Evolutionary conservation across 176 grass and related monocot species (phyloP), one percentile per base, ranked within the genome.

Genomic region (Otatea glauca): DNA sequence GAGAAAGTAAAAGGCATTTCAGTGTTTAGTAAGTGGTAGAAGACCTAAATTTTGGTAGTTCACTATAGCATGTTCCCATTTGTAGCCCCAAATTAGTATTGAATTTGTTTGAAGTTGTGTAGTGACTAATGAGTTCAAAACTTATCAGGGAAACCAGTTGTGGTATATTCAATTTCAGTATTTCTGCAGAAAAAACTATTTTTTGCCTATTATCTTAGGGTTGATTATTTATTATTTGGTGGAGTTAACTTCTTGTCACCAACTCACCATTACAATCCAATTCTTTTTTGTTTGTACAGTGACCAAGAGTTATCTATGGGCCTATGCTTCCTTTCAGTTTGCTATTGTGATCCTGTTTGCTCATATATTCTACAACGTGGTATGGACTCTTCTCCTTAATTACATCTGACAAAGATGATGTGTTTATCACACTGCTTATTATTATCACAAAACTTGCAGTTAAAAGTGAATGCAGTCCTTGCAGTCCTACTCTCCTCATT

Each of bases 321-420:
- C 93, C 38, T 99, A 95, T 79, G 96, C 96, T 25, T 89, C 96
- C 13, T 99, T 96, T 83, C 96, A 99, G 66, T 99, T 99, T 94
- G 96, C 93, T 79, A 83, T 96, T 16, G 93, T 99, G 67, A 96
- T 99, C 77, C 74, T 99, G n/a, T 94, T 99, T 91, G 88, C 96
- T 64, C 93, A 99, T 77, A 86, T 96, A 65, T 99, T 99, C 84
- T 99, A 96, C 86, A 89, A 94, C 0, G 89, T 89, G 91, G 96
- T 99, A 94, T 24, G 93, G 0, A 55, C 43, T 82, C 54, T 81
- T 71, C 65, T 49, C 79, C 44, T 72, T 68, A 34, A 20, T 51
- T 81, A 68, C 24, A 82, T 70, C 38, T 68, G 32, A 24, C 54
- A 58, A 18, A 72, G n/a, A 65, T 64, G 62, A 63, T 74, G 59